Percentiles rank a stretch among this genome's conserved stretches.
These are phyloP conservation scores for Onygenales sp. DNA, from an alignment of 2,329 filamentous ascomycete species.

Conservation along the genomic window DNA sequence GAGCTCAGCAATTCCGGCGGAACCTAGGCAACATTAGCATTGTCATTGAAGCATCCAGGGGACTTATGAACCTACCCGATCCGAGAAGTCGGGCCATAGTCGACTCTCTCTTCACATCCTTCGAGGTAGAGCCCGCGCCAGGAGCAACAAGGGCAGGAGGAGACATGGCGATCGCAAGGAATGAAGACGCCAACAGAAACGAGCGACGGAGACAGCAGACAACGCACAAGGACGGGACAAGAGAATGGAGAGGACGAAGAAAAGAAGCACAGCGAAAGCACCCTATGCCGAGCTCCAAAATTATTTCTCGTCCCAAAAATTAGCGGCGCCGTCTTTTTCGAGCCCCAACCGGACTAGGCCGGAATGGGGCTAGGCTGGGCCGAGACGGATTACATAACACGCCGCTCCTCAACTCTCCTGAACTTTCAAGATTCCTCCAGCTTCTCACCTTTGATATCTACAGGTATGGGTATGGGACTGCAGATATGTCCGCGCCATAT, in stretches of 20 bases:
- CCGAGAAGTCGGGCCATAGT: slow-evolving; percentile 79
- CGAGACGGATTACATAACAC: no score
- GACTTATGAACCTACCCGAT: slow-evolving; percentile 56
- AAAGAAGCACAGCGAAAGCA: not conserved
- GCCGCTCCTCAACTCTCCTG: no score
- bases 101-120: slow-evolving; percentile 73
- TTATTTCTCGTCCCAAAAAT: not conserved
- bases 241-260: not conserved
- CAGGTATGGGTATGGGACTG: no score
- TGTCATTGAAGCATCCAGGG: not conserved
- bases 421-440: no score
- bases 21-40: slow-evolving; percentile 47
- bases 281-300: not conserved
- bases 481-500: no score
- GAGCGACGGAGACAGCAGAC: no score
- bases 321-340: not conserved
- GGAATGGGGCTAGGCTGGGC: not conserved
- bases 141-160: slow-evolving; percentile 37
- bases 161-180: not conserved
- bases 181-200: not conserved
- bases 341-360: not conserved
- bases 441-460: no score
- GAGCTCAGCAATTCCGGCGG: slow-evolving; percentile 85
- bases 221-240: not conserved
- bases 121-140: slow-evolving; percentile 40